Percentiles rank a stretch among this genome's conserved stretches.
Conservation (phyloP, 2,329 filamentous ascomycete species). For the Colletotrichum trifolii region DNA sequence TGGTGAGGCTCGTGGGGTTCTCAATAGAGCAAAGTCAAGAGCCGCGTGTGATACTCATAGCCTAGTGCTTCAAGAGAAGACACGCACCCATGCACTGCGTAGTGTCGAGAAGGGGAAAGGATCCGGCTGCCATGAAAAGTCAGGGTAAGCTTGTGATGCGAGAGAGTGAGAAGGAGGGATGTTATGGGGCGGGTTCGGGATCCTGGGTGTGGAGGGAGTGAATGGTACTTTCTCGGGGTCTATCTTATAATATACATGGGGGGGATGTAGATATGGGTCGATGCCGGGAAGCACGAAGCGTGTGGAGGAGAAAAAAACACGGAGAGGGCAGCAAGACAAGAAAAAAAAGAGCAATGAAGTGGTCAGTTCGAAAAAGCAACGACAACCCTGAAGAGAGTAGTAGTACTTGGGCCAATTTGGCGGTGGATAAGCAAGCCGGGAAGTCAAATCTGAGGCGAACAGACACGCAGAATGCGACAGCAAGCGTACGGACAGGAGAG, state of each 20-base stretch:
- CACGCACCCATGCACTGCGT: slow-evolving; percentile 15
- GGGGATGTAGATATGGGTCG: slow-evolving; percentile 34
- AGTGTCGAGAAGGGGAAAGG: slow-evolving; percentile 29
- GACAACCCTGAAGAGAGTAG: slow-evolving; percentile 15
- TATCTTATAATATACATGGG: slow-evolving; percentile 30
- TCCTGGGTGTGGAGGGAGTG: slow-evolving; percentile 31
- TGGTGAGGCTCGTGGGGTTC: slow-evolving; percentile 33
- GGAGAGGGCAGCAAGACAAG: slow-evolving; percentile 7
- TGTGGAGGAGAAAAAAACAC: neutral
- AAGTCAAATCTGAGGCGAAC: slow-evolving; percentile 31
- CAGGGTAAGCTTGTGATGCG: slow-evolving; percentile 31
- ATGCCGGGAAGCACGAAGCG: slow-evolving; percentile 21
- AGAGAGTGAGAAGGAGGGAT: slow-evolving; percentile 27
- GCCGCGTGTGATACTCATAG: slow-evolving; percentile 30
- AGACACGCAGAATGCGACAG: neutral
- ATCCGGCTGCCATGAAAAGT: slow-evolving; percentile 22
- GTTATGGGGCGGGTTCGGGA: slow-evolving; percentile 27
- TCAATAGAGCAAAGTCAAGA: slow-evolving; percentile 17
- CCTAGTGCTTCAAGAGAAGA: slow-evolving; percentile 33
- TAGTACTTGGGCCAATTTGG: slow-evolving; percentile 18
- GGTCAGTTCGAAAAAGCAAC: slow-evolving; percentile 30
- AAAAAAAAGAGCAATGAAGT: slow-evolving; percentile 15
- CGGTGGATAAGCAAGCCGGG: slow-evolving; percentile 13
- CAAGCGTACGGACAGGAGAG: neutral
- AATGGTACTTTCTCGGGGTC: slow-evolving; percentile 32